Base-by-base conservation (phyloP, 2,329 filamentous ascomycete genomes). In the Paramyrothecium roridum region DNA sequence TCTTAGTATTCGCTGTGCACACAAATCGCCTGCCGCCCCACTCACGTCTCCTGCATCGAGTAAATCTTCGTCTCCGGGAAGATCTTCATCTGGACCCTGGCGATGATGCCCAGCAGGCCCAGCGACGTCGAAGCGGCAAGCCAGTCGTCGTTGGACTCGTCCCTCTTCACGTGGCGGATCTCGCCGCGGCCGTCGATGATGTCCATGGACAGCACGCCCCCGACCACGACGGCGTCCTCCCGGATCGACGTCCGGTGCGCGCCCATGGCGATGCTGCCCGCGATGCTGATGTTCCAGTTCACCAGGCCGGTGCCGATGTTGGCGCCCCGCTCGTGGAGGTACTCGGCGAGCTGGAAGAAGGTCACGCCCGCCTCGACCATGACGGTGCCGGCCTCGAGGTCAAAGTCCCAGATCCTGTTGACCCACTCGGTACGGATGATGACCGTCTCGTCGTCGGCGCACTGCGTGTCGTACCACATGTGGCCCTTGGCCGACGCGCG, bases 401-500 rank as follows among this genome's bases (percentile, higher is more conserved):
- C 67, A 48, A 81, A 71, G 56, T 79, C 73, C 43, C 65, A 73
- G 61, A 81, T 80, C 21, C 56, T 56, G 58, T 75, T 77, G 54
- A 79, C 71, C 49, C 69, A 60, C 57, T 77, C 76, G 20, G 75
- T 78, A 59, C 75, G 75, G 45, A 81, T 68, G 61, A 81, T 76
- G 60, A 80, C 66, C 2, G 78, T 81, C 48, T 66, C 62, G 56
- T 78, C 69, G 63, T 80, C 78, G 47, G 75, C 75, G 67, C 78
- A 81, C 72, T 80, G 79, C 33, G 79, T 81, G 60, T 81, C 77
- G 62, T 80, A 81, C 77, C 78, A 79, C 72, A 78, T 79, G 61
- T 80, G 78, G 2, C 76, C 78, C 60, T 80, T 80, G 2, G 76
- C 79, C 3, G 71, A 76, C 12, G 78, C 78, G 48, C 78, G 73